Conservation (phyloP, 805 yeast genomes). For the Kazachstania africana region DNA sequence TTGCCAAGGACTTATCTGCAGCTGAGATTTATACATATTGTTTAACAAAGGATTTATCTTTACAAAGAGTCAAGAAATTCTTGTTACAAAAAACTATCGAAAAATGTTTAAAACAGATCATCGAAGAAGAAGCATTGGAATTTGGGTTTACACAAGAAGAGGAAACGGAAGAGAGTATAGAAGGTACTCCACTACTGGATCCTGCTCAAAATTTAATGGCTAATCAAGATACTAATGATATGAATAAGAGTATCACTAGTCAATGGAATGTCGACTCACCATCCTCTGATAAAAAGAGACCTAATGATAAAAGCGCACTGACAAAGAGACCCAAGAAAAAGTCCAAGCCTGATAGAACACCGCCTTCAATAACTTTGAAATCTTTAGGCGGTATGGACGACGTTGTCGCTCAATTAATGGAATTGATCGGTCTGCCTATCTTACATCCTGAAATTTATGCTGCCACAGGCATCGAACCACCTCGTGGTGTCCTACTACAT, state of each 20-base stretch:
- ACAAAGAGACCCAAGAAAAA: constrained; percentile 33
- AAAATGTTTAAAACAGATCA: constrained; percentile 40
- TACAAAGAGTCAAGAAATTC: constrained; percentile 58
- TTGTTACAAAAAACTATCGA: constrained; percentile 54
- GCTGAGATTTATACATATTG: constrained; percentile 45
- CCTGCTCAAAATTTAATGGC: constrained; percentile 50
- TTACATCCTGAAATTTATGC: constrained; percentile 84
- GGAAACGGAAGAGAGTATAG: constrained; percentile 17
- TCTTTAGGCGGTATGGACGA: constrained; percentile 84
- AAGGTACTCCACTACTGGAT: constrained; percentile 23
- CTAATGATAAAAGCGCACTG: constrained; percentile 31
- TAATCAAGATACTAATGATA: constrained; percentile 49
- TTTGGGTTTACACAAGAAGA: constrained; percentile 22
- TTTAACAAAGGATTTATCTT: constrained; percentile 52
- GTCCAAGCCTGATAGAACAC: constrained; percentile 45
- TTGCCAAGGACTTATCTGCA: constrained; percentile 47
- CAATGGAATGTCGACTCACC: constrained; percentile 42
- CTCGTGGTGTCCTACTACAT: constrained; percentile 84
- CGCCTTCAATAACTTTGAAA: constrained; percentile 56
- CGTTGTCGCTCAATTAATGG: constrained; percentile 78
- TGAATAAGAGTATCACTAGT: constrained; percentile 67
- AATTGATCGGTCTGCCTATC: constrained; percentile 82
- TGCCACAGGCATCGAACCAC: constrained; percentile 88
- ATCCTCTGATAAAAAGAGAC: constrained; percentile 34
- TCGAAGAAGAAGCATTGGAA: constrained; percentile 53